phyloP scores from a whole-genome alignment of 768 basidiomycete species.

The Astraeus odoratus region DNA sequence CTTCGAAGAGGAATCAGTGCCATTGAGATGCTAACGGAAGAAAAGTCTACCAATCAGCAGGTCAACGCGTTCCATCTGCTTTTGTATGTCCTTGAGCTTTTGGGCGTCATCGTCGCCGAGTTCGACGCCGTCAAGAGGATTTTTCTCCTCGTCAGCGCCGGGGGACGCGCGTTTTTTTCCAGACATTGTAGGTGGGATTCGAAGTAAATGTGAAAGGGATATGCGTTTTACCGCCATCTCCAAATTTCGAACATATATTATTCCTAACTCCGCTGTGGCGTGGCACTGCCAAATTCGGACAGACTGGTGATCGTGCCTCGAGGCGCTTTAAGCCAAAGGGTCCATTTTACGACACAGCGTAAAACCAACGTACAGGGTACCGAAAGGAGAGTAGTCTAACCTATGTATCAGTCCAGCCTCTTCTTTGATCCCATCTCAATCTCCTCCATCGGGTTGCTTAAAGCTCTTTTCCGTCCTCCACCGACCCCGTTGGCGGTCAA shows the following conservation, averaged over 20 bases:
- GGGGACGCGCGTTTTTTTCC: constrained; percentile 72
- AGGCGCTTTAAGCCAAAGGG: too few relatives aligned
- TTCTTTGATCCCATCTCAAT: constrained; percentile 82
- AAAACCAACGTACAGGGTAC: neutral
- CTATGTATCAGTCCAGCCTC: constrained; percentile 50
- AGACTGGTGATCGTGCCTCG: too few relatives aligned
- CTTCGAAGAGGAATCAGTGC: constrained; percentile 30
- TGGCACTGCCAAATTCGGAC: neutral
- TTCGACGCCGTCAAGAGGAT: constrained; percentile 58
- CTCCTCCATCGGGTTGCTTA: constrained; percentile 48
- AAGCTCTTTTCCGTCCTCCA: constrained; percentile 30
- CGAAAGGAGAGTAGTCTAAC: neutral
- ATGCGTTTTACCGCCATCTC: neutral
- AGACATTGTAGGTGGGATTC: constrained; percentile 21
- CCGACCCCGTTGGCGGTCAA: constrained; percentile 33
- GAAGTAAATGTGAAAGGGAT: constrained; percentile 1
- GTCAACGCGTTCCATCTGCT: constrained; percentile 65
- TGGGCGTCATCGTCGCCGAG: constrained; percentile 66
- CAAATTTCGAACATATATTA: constrained; percentile 16
- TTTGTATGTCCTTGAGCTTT: constrained; percentile 59
- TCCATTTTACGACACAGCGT: too few relatives aligned
- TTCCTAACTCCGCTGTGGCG: constrained; percentile 26
- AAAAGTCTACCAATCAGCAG: constrained; percentile 57
- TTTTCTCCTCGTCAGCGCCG: constrained; percentile 71
- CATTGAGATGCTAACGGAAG: neutral